Evolutionary conservation across 2,329 filamentous ascomycete genomes (phyloP).

Genomic region (Apiospora pterosperma): DNA sequence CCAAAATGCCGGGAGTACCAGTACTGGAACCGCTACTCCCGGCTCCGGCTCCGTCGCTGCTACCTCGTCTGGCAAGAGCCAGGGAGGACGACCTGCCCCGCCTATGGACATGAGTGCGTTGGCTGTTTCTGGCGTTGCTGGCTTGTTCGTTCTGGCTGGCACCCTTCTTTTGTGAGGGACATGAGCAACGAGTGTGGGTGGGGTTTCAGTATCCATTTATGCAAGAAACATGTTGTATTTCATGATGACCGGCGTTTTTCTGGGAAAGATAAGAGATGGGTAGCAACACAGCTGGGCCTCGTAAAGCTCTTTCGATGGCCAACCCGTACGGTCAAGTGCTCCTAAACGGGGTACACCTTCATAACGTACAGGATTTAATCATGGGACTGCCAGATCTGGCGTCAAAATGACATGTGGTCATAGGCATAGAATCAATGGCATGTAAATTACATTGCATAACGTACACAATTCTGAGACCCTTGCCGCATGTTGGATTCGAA

Average conservation of each 20-base stretch:
- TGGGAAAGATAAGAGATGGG: neutral
- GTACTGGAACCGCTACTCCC: conserved; percentile 37
- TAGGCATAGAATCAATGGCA: neutral
- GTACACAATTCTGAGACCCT: neutral
- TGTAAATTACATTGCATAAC: neutral
- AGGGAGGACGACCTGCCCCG: conserved; percentile 25
- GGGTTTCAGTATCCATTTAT: neutral
- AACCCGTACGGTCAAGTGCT: neutral
- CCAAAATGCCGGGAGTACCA: conserved; percentile 46
- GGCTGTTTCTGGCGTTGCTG: conserved; percentile 29
- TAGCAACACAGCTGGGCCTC: neutral
- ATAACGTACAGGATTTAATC: neutral
- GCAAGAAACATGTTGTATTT: neutral
- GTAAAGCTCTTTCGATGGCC: neutral
- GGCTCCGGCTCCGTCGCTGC: conserved; percentile 35
- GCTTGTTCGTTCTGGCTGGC: conserved; percentile 34
- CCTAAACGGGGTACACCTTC: neutral
- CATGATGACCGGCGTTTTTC: neutral
- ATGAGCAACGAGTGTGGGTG: neutral
- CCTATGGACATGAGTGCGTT: conserved; percentile 36
- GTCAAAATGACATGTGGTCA: neutral
- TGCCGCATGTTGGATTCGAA: too few species aligned
- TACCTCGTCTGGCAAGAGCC: conserved; percentile 33
- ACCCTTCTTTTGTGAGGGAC: conserved; percentile 35
- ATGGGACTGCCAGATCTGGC: neutral